These are phyloP conservation scores for Themeda triandra DNA, from an alignment of 176 grass and related monocot species.

Conservation along the genomic window DNA sequence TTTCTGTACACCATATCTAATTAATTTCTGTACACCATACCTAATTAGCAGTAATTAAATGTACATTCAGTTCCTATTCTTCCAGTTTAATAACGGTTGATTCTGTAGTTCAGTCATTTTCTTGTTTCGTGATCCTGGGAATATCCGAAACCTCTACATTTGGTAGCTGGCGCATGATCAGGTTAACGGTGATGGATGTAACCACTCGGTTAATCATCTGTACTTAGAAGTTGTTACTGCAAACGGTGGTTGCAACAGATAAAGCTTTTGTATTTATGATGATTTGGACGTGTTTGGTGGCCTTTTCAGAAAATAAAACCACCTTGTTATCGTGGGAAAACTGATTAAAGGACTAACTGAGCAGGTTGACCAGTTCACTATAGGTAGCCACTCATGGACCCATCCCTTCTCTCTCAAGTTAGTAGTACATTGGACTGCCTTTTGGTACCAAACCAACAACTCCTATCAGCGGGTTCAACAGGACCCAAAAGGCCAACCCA, in stretches of 20 bases:
- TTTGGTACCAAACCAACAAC: slow-evolving; percentile 34
- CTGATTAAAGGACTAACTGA: slow-evolving; percentile 14
- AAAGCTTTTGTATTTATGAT: slow-evolving; percentile 37
- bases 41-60: background rate
- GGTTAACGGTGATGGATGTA: slow-evolving; percentile 3
- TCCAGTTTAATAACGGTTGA: background rate
- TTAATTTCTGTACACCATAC: background rate
- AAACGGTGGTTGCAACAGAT: slow-evolving; percentile 24
- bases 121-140: background rate
- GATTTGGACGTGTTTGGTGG: slow-evolving; percentile 31
- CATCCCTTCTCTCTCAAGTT: slow-evolving; percentile 37
- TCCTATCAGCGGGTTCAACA: slow-evolving; percentile 21
- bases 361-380: slow-evolving; percentile 20
- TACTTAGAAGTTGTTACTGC: slow-evolving; percentile 9
- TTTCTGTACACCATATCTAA: background rate
- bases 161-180: too few relatives aligned
- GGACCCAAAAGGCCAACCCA: slow-evolving; percentile 16
- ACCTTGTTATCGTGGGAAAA: slow-evolving; percentile 17
- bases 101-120: background rate
- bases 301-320: background rate
- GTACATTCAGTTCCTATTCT: background rate
- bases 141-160: background rate
- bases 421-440: slow-evolving; percentile 2
- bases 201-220: background rate
- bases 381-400: slow-evolving; percentile 5